Conservation (phyloP, 345 rosid species). For the Brassica rapa region DNA sequence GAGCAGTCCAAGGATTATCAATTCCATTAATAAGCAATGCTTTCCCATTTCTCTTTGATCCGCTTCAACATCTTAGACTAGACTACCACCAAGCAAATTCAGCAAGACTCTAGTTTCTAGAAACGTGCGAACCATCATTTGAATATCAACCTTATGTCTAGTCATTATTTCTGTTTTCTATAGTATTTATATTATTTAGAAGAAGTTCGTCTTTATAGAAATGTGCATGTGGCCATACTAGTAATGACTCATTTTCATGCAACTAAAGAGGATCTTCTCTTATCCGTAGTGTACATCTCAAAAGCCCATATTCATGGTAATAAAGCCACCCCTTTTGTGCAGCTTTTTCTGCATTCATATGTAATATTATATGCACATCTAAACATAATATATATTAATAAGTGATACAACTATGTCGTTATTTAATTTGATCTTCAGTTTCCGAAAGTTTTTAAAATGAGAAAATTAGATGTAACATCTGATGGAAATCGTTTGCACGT, state of each 20-base stretch:
- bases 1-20: too few species aligned
- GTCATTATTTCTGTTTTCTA: neutral
- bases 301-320: conserved; percentile 32
- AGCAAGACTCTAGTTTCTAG: neutral
- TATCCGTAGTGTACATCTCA: conserved; percentile 26
- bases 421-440: conserved; percentile 1
- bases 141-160: neutral
- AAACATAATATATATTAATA: neutral
- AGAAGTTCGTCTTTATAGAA: conserved; percentile 30
- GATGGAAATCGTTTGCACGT: conserved; percentile 26
- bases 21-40: too few species aligned
- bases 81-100: neutral
- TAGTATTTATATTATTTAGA: neutral
- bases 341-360: conserved; percentile 32
- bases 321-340: conserved; percentile 35
- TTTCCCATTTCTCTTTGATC: too few species aligned
- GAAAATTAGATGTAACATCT: neutral
- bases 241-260: conserved; percentile 32
- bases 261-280: conserved; percentile 29
- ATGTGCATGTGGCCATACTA: conserved; percentile 29
- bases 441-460: neutral
- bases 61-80: neutral
- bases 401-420: conserved; percentile 9
- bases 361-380: conserved; percentile 9
- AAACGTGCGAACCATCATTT: neutral